Conservation (phyloP, 2,329 filamentous ascomycete species). For the Exophiala alcalophila region DNA sequence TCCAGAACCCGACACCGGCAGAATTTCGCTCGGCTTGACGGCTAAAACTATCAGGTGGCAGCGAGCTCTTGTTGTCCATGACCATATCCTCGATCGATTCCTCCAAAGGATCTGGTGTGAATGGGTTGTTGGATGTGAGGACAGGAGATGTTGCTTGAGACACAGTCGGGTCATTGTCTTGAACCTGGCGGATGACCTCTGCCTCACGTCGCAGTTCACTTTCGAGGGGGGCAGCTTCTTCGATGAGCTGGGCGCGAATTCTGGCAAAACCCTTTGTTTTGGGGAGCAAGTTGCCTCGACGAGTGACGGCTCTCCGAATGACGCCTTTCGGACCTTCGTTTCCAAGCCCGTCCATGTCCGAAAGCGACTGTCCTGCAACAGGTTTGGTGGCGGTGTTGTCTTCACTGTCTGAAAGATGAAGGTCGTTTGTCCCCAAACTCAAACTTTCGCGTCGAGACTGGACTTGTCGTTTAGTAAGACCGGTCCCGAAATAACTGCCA, state of each 20-base stretch:
- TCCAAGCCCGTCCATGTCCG: conserved; percentile 31
- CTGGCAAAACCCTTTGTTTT: conserved; percentile 96
- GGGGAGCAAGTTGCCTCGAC: conserved; percentile 84
- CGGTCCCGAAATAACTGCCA: conserved; percentile 55
- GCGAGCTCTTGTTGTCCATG: conserved; percentile 34
- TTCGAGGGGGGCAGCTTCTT: conserved; percentile 84
- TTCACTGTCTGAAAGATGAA: conserved; percentile 74
- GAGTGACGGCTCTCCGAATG: conserved; percentile 76
- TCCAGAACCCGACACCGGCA: conserved; percentile 73
- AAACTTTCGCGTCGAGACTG: conserved; percentile 77
- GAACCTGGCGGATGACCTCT: conserved; percentile 91
- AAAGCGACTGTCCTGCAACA: conserved; percentile 35
- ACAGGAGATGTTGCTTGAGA: conserved; percentile 18
- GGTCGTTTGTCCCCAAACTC: conserved; percentile 82
- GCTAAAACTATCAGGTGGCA: conserved; percentile 66
- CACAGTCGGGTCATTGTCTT: conserved; percentile 71
- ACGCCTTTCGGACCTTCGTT: conserved; percentile 61
- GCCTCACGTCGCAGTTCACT: conserved; percentile 86
- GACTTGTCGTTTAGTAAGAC: conserved; percentile 47
- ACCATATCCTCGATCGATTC: conserved; percentile 59
- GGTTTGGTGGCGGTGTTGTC: conserved; percentile 55
- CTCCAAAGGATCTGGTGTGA: conserved; percentile 62
- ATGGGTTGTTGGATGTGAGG: conserved; percentile 45
- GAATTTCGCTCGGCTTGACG: conserved; percentile 70
- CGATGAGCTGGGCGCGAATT: conserved; percentile 81